Evolutionary conservation across 2,329 filamentous ascomycete species (phyloP).

Genomic region (Paradendryphiella salina): DNA sequence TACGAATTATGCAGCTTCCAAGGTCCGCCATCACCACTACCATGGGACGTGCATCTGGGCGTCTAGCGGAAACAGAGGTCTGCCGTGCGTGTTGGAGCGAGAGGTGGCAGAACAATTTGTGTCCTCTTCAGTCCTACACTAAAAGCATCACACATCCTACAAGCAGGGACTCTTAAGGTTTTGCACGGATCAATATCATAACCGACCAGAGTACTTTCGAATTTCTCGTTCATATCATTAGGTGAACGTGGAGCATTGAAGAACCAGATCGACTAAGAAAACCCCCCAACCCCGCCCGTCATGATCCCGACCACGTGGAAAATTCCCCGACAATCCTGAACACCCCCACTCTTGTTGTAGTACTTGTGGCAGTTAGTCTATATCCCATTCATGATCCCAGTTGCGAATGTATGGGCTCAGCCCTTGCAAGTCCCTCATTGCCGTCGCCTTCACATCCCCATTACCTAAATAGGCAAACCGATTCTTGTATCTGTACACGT

Average conservation of each 20-base stretch:
- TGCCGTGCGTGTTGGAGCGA: neutral
- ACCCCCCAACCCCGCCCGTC: too few relatives aligned
- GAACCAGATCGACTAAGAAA: too few relatives aligned
- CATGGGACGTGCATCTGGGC: neutral
- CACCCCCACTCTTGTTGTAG: too few relatives aligned
- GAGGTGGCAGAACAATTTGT: neutral
- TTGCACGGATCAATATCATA: neutral
- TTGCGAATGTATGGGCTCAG: conserved; percentile 53
- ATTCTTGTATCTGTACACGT: conserved; percentile 46
- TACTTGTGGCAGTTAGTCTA: conserved; percentile 42
- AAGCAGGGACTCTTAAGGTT: neutral
- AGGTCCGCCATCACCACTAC: conserved; percentile 1
- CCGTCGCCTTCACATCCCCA: conserved; percentile 53
- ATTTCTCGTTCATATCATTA: too few relatives aligned
- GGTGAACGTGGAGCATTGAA: too few relatives aligned
- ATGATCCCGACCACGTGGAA: too few relatives aligned
- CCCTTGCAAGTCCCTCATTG: conserved; percentile 47
- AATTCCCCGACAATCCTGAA: too few relatives aligned
- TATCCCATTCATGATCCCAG: conserved; percentile 51
- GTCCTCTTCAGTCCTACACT: neutral
- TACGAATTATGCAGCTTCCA: neutral
- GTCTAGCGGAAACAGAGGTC: neutral
- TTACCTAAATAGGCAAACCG: conserved; percentile 40
- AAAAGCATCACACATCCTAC: neutral
- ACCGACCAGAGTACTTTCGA: too few relatives aligned